These are phyloP conservation scores for Xylaria sp. DNA, from an alignment of 2,329 filamentous ascomycete species.

Conservation along the genomic window DNA sequence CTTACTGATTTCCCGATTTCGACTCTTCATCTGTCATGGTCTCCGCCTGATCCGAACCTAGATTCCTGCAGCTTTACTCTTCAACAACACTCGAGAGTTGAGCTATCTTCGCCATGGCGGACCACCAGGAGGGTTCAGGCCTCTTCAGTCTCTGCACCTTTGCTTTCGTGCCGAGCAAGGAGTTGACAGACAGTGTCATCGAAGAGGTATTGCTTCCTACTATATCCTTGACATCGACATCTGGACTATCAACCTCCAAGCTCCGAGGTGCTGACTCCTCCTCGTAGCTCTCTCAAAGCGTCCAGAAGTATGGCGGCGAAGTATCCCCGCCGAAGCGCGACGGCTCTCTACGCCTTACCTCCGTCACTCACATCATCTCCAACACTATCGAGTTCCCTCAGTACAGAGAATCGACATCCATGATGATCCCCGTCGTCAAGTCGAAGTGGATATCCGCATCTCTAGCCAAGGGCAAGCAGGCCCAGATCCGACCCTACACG, in stretches of 20 bases:
- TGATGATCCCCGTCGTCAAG: constrained; percentile 79
- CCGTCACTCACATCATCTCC: constrained; percentile 55
- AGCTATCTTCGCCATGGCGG: constrained; percentile 25
- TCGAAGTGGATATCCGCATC: constrained; percentile 74
- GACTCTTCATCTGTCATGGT: constrained; percentile 12
- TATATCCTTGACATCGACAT: background rate
- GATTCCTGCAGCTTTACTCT: background rate
- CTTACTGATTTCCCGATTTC: no score
- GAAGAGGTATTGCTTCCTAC: constrained; percentile 24
- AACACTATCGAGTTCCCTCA: constrained; percentile 87
- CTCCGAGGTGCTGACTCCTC: constrained; percentile 8
- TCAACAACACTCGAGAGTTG: background rate
- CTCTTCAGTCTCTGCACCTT: constrained; percentile 30
- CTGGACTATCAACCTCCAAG: background rate
- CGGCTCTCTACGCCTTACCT: constrained; percentile 43
- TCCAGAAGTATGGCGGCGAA: constrained; percentile 46
- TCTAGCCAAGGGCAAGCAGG: constrained; percentile 62
- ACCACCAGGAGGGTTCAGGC: constrained; percentile 19
- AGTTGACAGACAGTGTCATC: constrained; percentile 24
- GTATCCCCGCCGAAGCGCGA: constrained; percentile 44
- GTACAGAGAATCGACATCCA: constrained; percentile 67
- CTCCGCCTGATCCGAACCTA: background rate
- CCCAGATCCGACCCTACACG: constrained; percentile 76
- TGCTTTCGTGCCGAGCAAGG: constrained; percentile 26
- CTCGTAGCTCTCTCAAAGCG: constrained; percentile 38